Evolutionary conservation across 2,329 filamentous ascomycete genomes (phyloP).

Genomic region (Calonectria ilicicola): DNA sequence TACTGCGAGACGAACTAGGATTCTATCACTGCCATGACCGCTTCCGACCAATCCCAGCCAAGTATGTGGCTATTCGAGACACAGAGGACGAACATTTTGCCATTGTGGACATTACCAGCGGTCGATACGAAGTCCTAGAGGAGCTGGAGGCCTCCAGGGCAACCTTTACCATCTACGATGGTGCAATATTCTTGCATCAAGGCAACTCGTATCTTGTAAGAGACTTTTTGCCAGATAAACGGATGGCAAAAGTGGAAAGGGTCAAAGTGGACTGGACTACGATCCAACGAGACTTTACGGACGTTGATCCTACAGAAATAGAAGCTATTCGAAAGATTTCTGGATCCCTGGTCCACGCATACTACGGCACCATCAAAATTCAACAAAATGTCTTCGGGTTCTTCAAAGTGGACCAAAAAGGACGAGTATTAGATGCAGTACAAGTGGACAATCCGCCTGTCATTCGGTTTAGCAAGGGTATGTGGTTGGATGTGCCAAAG

Average conservation of each 20-base stretch:
- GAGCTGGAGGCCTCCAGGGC: conserved; percentile 97
- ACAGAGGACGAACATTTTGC: conserved; percentile 93
- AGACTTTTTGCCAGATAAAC: conserved; percentile 84
- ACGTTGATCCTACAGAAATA: conserved; percentile 93
- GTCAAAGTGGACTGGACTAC: conserved; percentile 97
- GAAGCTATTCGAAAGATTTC: conserved; percentile 83
- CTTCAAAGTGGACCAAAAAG: conserved; percentile 93
- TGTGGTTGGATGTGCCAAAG: conserved; percentile 95
- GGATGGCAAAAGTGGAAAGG: conserved; percentile 87
- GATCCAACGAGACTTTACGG: conserved; percentile 90
- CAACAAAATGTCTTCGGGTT: conserved; percentile 93
- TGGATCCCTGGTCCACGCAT: conserved; percentile 75
- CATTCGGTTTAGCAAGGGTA: conserved; percentile 84
- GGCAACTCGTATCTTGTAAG: conserved; percentile 93
- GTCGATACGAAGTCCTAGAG: conserved; percentile 87
- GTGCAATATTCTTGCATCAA: conserved; percentile 96
- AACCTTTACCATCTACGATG: conserved; percentile 96
- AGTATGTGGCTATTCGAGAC: conserved; percentile 88
- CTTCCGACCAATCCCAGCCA: conserved; percentile 87
- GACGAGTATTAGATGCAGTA: conserved; percentile 89
- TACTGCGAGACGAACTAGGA: conserved; percentile 79
- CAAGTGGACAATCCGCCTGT: conserved; percentile 95
- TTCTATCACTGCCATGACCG: conserved; percentile 92
- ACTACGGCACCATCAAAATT: conserved; percentile 88
- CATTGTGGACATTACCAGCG: conserved; percentile 88